Evolutionary conservation across 1,284 basidiomycete species (phyloP), one percentile per base, ranked within the genome.

Genomic region (Sporisorium sorghi): DNA sequence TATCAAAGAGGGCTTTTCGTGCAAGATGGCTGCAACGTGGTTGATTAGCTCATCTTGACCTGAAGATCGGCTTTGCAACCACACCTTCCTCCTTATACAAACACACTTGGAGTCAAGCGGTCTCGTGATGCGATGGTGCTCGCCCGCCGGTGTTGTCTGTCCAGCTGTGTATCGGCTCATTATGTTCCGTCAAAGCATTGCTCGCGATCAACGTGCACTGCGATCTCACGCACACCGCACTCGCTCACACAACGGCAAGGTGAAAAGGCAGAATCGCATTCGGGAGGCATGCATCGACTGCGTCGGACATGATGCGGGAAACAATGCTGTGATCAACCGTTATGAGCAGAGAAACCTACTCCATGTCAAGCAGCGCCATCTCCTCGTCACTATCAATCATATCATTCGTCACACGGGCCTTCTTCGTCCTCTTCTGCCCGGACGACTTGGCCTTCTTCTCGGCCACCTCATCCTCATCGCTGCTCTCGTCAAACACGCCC

Each of bases 381-480:
- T 81, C 79, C 57, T 81, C 79, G 49, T 81, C 79, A 24, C 73
- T 76, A 35, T 82, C 78, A 54, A 82, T 82, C 26, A 77, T 70
- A 43, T 79, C 80, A 58, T 78, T 76, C 43, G 65, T 73, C 17
- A 61, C 65, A 8, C 55, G 53, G 6, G 59, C 58, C 63, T 69
- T 72, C 53, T 76, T 72, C 7, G 73, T 71, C 40, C 65, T 60
- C 58, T 64, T 67, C 35, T 52, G 46, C 1, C 15, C n/a, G 12
- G 40, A 24, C 23, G 40, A 42, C 43, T 50, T 62, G 23, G 58
- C 58, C 54, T 53, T 52, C 19, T 46, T 52, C 11, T 55, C 43
- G 10, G 7, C 62, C 24, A 43, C 54, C 39, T 47, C 60, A 42
- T 68, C 71, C 39, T 68, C 76, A 28, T 76, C 64, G 53, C 60